Conservation (phyloP, 371 early-diverging fungal species). For the Mucor saturninus region DNA sequence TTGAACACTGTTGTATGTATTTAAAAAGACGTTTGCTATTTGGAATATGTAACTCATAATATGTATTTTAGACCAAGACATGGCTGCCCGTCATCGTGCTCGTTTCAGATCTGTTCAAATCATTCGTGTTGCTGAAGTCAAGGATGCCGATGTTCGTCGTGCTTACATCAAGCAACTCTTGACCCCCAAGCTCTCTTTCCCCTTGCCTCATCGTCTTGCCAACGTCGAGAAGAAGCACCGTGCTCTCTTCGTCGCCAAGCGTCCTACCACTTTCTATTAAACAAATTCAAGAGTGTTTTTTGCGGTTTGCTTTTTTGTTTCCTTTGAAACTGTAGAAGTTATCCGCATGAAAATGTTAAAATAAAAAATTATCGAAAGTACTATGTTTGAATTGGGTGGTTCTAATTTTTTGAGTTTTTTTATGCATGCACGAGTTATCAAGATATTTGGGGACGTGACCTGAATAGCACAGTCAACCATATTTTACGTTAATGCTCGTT, state of each 20-base stretch:
- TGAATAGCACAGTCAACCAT: no score
- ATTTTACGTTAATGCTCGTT: no score
- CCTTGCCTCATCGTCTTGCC: slow-evolving; percentile 95
- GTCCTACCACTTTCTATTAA: slow-evolving; percentile 91
- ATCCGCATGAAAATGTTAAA: slow-evolving; percentile 7
- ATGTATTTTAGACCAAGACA: slow-evolving; percentile 85
- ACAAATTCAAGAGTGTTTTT: slow-evolving; percentile 2
- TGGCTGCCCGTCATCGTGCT: slow-evolving; percentile 99
- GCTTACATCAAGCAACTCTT: slow-evolving; percentile 97
- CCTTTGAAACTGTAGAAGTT: not conserved
- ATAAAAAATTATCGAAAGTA: slow-evolving; percentile 13
- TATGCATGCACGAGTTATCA: no score
- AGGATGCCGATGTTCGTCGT: slow-evolving; percentile 91
- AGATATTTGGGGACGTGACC: no score
- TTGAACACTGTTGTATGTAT: slow-evolving; percentile 85
- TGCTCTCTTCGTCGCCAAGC: slow-evolving; percentile 86
- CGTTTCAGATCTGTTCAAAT: slow-evolving; percentile 98
- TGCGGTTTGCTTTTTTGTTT: not conserved
- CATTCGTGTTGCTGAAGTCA: slow-evolving; percentile 95
- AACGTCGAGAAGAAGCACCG: slow-evolving; percentile 74
- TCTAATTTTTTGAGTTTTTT: no score
- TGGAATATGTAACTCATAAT: not conserved
- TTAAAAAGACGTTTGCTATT: not conserved
- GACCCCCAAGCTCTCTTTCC: slow-evolving; percentile 92
- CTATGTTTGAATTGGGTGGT: no score